Percentiles rank a stretch among this genome's conserved stretches.
phyloP scores from a whole-genome alignment of 768 basidiomycete genomes.

The Mycena indigotica region DNA sequence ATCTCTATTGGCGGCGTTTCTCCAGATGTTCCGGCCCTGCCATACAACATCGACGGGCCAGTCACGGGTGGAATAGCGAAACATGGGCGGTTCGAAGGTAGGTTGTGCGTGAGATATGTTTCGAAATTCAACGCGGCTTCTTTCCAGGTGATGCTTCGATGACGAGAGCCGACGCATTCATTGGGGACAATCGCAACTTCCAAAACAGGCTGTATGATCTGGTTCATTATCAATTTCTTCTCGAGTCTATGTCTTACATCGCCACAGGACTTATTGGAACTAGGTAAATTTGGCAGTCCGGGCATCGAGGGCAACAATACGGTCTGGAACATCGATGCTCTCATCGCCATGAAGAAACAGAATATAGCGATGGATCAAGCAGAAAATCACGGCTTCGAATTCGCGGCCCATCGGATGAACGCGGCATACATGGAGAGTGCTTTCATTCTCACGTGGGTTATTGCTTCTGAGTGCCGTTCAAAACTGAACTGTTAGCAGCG shows the following conservation, averaged over 20 bases:
- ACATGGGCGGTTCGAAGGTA: not conserved
- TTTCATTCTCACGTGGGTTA: not conserved
- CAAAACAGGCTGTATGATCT: constrained; percentile 4
- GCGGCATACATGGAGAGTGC: not conserved
- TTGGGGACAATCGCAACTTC: constrained; percentile 11
- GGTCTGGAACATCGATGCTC: constrained; percentile 7
- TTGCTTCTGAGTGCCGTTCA: not conserved
- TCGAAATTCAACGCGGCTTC: no score
- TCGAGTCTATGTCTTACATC: not conserved
- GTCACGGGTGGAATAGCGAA: not conserved
- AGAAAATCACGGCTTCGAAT: not conserved
- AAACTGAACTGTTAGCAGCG: not conserved
- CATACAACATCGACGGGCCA: not conserved
- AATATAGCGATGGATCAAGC: not conserved
- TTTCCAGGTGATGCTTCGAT: constrained; percentile 9
- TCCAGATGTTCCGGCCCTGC: not conserved
- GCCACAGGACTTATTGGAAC: constrained; percentile 1
- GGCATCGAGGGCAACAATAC: constrained; percentile 8
- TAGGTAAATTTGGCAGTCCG: constrained; percentile 7
- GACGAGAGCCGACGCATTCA: constrained; percentile 7
- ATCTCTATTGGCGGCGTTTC: constrained; percentile 16
- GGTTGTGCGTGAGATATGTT: no score
- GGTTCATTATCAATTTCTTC: not conserved
- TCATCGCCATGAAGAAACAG: constrained; percentile 1
- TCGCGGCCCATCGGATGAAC: not conserved